Evolutionary conservation across 1,139 yeast genomes (phyloP), one percentile per base, ranked within the genome.

Genomic region (Pneumocystis murina): DNA sequence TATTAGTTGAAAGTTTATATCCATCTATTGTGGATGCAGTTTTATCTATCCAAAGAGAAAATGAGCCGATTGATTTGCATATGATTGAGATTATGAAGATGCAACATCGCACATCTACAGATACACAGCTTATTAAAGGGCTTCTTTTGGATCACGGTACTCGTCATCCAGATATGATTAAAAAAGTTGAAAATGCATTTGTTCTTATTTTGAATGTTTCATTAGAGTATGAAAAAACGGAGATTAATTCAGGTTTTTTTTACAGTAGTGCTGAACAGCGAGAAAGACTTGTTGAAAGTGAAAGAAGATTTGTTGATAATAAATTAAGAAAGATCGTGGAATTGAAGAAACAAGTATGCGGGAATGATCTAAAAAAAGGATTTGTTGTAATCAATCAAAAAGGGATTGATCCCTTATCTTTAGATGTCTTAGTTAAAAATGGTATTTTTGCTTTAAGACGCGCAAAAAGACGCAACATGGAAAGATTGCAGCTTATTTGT

Each of bases 381-480:
- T 94, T 94, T 76, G 98, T 94, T 65, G 88, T 94, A 66, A 87
- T 94, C 74, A 94, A 94, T 77, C 99, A 94, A 77, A 94, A 94
- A 80, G 98, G 99, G 70, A 94, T 94, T 70, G 99, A 94, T 74
- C 99, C 99, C 68, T 87, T 92, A 94, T 90, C 97, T 17, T 79
- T 94, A 68, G 98, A 94, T 73, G 85, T 91, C 16, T 80, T 94
- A 69, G 97, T 97, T 63, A 90, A 89, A 74, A 87, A 94, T 75
- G 89, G 88, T 69, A 92, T 94, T 70, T 79, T 92, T 70, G 98
- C 98, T 0, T 80, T 94, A 71, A 85, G 99, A 79, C 84, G 98
- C 74, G 99, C 99, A 61, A 94, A 94, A 80, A 84, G 99, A 79
- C 86, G 99, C 78, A 94, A 94, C 75, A 92, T 94, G 98, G 99